Evolutionary conservation across 2,329 filamentous ascomycete genomes (phyloP), one percentile per base, ranked within the genome.

Genomic region (Hymenoscyphus scutula): DNA sequence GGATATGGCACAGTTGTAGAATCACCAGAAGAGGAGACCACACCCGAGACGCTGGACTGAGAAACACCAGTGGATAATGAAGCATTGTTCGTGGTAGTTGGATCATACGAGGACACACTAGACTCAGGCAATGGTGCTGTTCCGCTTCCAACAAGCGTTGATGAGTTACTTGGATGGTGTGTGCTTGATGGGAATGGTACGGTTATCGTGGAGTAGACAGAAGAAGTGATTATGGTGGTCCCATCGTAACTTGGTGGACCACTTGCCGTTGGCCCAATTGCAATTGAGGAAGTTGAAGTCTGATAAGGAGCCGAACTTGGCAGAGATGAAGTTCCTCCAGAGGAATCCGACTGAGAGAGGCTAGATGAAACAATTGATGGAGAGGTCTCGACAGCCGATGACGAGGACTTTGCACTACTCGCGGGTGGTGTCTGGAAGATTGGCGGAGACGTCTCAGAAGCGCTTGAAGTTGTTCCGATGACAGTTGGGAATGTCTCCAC

Each of bases 1-100:
- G 64, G 60, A 13, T 64, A 65, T 11, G 65, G 65, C 17, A 37
- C 63, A n/a, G 56, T n/a, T 41, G 63, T 59, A 11, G 48, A 53
- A 41, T 15, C 19, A 32, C 29, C 38, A n/a, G 53, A 25, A 62
- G 56, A 48, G 17, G 56, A 55, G 15, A 48, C n/a, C 23, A 23
- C 56, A 10, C 32, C 37, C 17, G 56, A 58, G 25, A 48, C 23
- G 15, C 56, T 48, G 25, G 56, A 29, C 37, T 45, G 51, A 54
- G 55, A 41, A n/a, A 34, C 56, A 48, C 32, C 27, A 29, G 29
- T 62, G 19, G 55, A 38, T 7, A 38, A 58, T 30, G 23, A 13
- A 11, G 23, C 32, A 27, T 10, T 29, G 5, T 41, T 17, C 13
- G 32, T 34, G 25, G 17, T 27, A 29, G 34, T 45, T 25, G 23